A percentile compares a stretch with the other conserved stretches of the same genome.
Evolutionary conservation across 345 rosid genomes (phyloP).

Genomic region (Gossypium sturtianum): DNA sequence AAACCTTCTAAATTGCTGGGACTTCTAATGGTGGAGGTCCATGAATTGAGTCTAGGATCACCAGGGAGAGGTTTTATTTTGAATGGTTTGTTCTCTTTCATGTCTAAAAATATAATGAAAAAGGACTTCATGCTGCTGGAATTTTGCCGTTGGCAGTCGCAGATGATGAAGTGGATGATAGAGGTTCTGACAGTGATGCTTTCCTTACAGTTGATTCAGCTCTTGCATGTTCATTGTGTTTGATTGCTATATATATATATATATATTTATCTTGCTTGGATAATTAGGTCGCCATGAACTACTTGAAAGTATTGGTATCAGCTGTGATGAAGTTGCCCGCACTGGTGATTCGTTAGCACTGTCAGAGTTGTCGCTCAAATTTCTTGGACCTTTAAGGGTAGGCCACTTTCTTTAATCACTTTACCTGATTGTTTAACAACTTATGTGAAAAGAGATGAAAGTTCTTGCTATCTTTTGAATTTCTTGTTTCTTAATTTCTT

Average conservation of each 20-base stretch:
- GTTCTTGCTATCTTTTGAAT: not conserved
- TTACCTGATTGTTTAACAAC: not conserved
- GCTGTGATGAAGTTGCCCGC: slow-evolving; percentile 69
- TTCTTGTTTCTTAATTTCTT: not conserved
- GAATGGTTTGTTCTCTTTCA: not conserved
- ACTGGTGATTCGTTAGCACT: slow-evolving; percentile 61
- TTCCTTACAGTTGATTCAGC: not conserved
- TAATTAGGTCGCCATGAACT: slow-evolving; percentile 71
- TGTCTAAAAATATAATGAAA: not conserved
- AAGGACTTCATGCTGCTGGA: not conserved
- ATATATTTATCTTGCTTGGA: not conserved
- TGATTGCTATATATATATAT: not conserved
- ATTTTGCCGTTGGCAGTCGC: not conserved
- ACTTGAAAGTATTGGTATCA: slow-evolving; percentile 59
- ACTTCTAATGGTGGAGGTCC: not conserved
- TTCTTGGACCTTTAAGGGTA: slow-evolving; percentile 73
- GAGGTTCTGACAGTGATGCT: not conserved
- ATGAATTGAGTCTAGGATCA: not conserved
- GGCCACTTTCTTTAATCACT: slow-evolving; percentile 9
- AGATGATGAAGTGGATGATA: not conserved
- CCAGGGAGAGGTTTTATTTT: not conserved
- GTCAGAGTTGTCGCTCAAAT: slow-evolving; percentile 71
- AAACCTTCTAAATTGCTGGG: not conserved
- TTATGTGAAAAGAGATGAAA: not conserved
- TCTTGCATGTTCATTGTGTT: not conserved